Base-by-base conservation (phyloP, 768 basidiomycete genomes). In the Lactifluus pinguis region DNA sequence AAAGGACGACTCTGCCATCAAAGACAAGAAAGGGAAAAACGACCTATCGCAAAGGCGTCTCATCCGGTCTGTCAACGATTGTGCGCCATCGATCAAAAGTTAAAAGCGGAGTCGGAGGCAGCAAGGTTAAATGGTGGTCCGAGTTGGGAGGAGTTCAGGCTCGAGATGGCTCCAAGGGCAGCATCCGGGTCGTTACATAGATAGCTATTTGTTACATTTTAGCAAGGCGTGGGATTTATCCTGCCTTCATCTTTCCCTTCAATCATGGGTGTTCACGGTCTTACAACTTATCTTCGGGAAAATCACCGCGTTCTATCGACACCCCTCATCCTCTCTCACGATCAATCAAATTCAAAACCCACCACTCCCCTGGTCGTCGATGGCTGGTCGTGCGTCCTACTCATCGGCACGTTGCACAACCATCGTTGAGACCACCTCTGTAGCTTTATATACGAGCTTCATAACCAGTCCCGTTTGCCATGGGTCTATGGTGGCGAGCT, bases 401-500 rank as follows among this genome's bases (percentile, higher is more conserved):
- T 21, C 21, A 41, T 49, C 45, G 52, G 44, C 58, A 39, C 60
- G 8, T 61, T 62, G 32, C 21, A 53, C 57, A 34, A 49, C 25
- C 51, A 54, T 59, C 36, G 36, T 51, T 38, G 7, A 63, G 60
- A 60, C 50, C 34, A 32, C 34, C 19, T 45, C 34, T 45, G 25
- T 25, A 92, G 90, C 41, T 89, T 93, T 72, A 87, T 92, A 62
- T 92, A 85, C 69, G 78, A 81, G 64, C 59, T 92, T 21, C 77
- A 87, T 61, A 72, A 78, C 32, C 76, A 77, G 56, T 83, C 84
- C 2, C 76, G 74, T 58, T 74, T 90, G 50, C 84, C 88, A 6
- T 92, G 90, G 91, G 87, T 89, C 0, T 93, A 89, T 67, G 91
- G 91, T 6, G 91, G 91, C 13, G 89, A 93, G 72, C 89, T 89